These are phyloP conservation scores for Bremia lactucae DNA, from an alignment of 352 stramenopile genomes.

Conservation along the genomic window DNA sequence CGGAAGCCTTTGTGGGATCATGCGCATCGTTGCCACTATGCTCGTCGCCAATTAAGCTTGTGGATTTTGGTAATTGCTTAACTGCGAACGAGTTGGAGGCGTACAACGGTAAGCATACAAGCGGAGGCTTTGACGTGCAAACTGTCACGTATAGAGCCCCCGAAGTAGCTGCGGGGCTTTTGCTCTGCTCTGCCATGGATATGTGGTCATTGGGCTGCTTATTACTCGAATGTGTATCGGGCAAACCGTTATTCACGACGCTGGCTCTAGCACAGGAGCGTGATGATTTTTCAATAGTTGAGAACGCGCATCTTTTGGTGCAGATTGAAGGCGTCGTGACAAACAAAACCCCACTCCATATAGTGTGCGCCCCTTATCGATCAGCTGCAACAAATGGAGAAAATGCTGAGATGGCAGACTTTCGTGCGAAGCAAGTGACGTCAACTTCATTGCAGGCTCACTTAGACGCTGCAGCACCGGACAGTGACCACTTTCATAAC, in stretches of 20 bases:
- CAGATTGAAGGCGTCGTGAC: slow-evolving; percentile 37
- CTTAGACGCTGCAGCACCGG: slow-evolving; percentile 23
- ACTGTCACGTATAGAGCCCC: slow-evolving; percentile 63
- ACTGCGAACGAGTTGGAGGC: slow-evolving; percentile 26
- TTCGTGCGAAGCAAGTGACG: neutral
- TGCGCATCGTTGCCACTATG: neutral
- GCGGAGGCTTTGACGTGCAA: slow-evolving; percentile 53
- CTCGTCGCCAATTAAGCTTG: slow-evolving; percentile 39
- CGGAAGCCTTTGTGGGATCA: slow-evolving; percentile 8
- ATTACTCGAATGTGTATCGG: slow-evolving; percentile 47
- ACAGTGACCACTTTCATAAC: slow-evolving; percentile 28
- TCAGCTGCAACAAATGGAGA: slow-evolving; percentile 17
- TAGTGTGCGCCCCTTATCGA: slow-evolving; percentile 17
- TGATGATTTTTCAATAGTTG: slow-evolving; percentile 1
- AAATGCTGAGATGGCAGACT: neutral
- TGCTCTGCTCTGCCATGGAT: slow-evolving; percentile 51
- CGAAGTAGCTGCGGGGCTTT: slow-evolving; percentile 50
- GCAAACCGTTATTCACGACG: slow-evolving; percentile 43
- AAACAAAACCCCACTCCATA: slow-evolving; percentile 15
- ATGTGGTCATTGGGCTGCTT: slow-evolving; percentile 76
- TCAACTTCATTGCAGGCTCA: slow-evolving; percentile 11
- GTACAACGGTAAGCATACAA: slow-evolving; percentile 21
- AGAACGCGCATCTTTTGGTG: slow-evolving; percentile 31
- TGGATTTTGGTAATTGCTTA: slow-evolving; percentile 75
- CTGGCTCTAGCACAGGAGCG: slow-evolving; percentile 10